Percentiles rank a stretch among this genome's conserved stretches.
These are phyloP conservation scores for Phytopythium mirpurense DNA, from an alignment of 352 stramenopile species.

Conservation along the genomic window DNA sequence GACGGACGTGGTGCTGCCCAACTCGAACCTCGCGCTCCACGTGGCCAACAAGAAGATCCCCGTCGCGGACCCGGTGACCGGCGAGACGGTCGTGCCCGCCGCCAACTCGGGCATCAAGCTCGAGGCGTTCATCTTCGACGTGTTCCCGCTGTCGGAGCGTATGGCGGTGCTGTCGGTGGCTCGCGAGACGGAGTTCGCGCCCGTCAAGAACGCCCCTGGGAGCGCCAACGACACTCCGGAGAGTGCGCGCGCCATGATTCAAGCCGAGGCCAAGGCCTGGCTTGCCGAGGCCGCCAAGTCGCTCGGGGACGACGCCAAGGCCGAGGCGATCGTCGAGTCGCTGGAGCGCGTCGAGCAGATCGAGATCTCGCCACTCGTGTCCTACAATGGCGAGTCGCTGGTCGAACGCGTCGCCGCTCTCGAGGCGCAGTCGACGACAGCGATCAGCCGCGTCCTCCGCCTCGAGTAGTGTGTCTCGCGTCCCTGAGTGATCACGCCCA, in stretches of 20 bases:
- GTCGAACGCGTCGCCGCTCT: conserved; percentile 23
- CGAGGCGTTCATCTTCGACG: conserved; percentile 99
- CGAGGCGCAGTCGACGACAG: conserved; percentile 22
- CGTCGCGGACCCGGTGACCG: conserved; percentile 68
- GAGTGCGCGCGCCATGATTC: conserved; percentile 71
- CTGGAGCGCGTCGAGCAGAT: conserved; percentile 26
- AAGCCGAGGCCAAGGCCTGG: conserved; percentile 63
- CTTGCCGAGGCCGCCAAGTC: conserved; percentile 12
- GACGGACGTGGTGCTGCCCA: conserved; percentile 81
- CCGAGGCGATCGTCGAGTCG: conserved; percentile 32
- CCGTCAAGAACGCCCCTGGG: conserved; percentile 90
- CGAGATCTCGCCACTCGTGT: conserved; percentile 87
- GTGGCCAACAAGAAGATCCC: conserved; percentile 98
- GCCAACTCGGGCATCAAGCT: conserved; percentile 96
- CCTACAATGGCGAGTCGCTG: conserved; percentile 84
- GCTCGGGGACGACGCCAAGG: conserved; percentile 14
- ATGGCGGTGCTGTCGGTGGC: conserved; percentile 94
- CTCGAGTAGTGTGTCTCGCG: too few relatives aligned
- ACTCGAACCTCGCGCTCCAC: conserved; percentile 90
- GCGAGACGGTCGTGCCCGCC: conserved; percentile 72
- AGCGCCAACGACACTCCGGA: conserved; percentile 78
- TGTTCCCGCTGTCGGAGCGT: conserved; percentile 91
- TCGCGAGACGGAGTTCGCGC: conserved; percentile 90
- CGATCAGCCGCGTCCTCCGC: conserved; percentile 13
- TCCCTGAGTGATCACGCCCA: too few relatives aligned